These are phyloP conservation scores for Trichoderma polysporum DNA, from an alignment of 2,329 filamentous ascomycete species.

Conservation along the genomic window DNA sequence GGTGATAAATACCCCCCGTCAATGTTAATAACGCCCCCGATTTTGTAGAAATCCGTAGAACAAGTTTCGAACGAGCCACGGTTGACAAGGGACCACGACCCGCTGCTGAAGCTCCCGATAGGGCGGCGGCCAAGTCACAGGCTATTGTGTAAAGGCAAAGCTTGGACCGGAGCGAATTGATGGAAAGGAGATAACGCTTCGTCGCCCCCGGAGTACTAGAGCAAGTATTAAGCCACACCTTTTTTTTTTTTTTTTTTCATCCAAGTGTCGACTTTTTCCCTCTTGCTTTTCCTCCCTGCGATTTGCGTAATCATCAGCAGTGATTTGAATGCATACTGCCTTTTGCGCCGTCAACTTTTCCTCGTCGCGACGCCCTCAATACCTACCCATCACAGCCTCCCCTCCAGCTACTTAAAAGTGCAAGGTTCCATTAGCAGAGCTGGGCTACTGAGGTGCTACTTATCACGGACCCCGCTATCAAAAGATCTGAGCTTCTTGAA, in stretches of 20 bases:
- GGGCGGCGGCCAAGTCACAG: background rate
- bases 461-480: background rate
- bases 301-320: background rate
- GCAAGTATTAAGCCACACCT: slow-evolving; percentile 9
- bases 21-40: background rate
- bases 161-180: background rate
- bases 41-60: slow-evolving; percentile 7
- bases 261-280: background rate
- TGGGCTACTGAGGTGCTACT: background rate
- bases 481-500: background rate
- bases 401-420: no score
- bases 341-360: background rate
- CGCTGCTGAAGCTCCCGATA: slow-evolving; percentile 19
- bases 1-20: background rate
- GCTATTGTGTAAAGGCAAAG: background rate
- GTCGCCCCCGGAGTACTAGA: slow-evolving; percentile 2
- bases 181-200: slow-evolving; percentile 17
- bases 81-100: slow-evolving; percentile 21
- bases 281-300: background rate
- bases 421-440: no score
- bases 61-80: slow-evolving; percentile 15
- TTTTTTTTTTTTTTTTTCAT: background rate
- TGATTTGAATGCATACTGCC: background rate
- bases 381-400: no score
- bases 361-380: no score